Evolutionary conservation across 768 basidiomycete species (phyloP).

Genomic region (Guyanaporus albipodus): DNA sequence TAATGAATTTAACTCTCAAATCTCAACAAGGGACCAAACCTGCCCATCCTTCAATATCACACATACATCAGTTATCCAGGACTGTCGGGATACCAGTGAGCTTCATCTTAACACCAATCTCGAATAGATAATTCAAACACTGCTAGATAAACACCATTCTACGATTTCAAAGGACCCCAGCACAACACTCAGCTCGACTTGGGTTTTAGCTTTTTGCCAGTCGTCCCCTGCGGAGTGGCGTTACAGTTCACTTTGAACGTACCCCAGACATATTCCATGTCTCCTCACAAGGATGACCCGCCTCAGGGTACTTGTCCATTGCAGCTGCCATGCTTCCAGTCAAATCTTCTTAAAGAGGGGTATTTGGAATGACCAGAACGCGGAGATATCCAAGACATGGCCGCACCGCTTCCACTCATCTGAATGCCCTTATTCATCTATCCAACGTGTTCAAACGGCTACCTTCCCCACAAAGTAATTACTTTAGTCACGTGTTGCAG

Average conservation of each 20-base stretch:
- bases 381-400: slow-evolving; percentile 79
- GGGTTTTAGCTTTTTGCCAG: slow-evolving; percentile 89
- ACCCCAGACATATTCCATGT: slow-evolving; percentile 88
- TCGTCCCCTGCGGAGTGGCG: slow-evolving; percentile 43
- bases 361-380: slow-evolving; percentile 88
- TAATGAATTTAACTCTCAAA: too few relatives aligned
- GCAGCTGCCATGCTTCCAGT: slow-evolving; percentile 86
- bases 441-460: not conserved
- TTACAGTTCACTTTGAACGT: slow-evolving; percentile 13
- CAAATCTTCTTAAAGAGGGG: slow-evolving; percentile 85
- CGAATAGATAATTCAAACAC: slow-evolving; percentile 90
- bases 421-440: slow-evolving; percentile 93
- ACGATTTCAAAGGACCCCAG: not conserved
- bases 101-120: slow-evolving; percentile 83
- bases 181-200: slow-evolving; percentile 58
- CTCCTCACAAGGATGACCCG: slow-evolving; percentile 74
- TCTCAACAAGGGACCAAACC: too few relatives aligned
- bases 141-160: slow-evolving; percentile 22
- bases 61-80: slow-evolving; percentile 18
- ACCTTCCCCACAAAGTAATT: not conserved
- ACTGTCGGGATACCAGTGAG: slow-evolving; percentile 54
- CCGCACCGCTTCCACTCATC: slow-evolving; percentile 66
- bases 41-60: too few relatives aligned
- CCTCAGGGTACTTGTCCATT: slow-evolving; percentile 75
- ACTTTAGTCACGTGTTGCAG: slow-evolving; percentile 35